A percentile compares a stretch with the other conserved stretches of the same genome.
Evolutionary conservation across 129 eudicot genomes (phyloP).

Genomic region (Heracleum sosnowskyi): DNA sequence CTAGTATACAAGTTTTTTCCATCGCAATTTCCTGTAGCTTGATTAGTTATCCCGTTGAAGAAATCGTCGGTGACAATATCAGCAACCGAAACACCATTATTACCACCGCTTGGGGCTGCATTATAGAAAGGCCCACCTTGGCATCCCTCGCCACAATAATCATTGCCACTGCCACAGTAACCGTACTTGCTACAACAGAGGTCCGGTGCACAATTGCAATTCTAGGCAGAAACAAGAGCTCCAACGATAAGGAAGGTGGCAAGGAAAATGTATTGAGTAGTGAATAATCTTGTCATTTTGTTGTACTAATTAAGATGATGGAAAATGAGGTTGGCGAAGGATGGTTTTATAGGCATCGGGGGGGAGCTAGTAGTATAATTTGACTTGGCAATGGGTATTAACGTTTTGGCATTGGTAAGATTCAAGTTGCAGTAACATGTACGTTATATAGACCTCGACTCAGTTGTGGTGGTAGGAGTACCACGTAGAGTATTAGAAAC

Average conservation of each 20-base stretch:
- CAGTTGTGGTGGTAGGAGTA: neutral
- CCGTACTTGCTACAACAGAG: neutral
- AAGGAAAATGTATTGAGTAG: neutral
- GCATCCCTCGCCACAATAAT: slow-evolving; percentile 2
- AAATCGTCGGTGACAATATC: slow-evolving; percentile 36
- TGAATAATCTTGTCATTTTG: neutral
- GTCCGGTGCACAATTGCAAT: neutral
- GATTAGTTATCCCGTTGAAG: slow-evolving; percentile 28
- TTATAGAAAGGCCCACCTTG: neutral
- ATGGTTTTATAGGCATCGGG: neutral
- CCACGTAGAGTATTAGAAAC: no score
- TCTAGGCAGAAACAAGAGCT: neutral
- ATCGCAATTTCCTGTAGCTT: slow-evolving; percentile 7
- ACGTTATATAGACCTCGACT: neutral
- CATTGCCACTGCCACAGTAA: neutral
- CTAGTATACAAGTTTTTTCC: slow-evolving; percentile 9
- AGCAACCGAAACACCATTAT: slow-evolving; percentile 9
- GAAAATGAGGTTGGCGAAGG: neutral
- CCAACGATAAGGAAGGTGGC: neutral
- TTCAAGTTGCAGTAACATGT: neutral
- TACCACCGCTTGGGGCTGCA: neutral
- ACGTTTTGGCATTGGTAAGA: neutral
- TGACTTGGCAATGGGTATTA: neutral
- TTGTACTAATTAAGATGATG: neutral
- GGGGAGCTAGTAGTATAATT: no score